Base-by-base conservation (phyloP, 169 alveolate species). In the Eimeria necatrix region DNA sequence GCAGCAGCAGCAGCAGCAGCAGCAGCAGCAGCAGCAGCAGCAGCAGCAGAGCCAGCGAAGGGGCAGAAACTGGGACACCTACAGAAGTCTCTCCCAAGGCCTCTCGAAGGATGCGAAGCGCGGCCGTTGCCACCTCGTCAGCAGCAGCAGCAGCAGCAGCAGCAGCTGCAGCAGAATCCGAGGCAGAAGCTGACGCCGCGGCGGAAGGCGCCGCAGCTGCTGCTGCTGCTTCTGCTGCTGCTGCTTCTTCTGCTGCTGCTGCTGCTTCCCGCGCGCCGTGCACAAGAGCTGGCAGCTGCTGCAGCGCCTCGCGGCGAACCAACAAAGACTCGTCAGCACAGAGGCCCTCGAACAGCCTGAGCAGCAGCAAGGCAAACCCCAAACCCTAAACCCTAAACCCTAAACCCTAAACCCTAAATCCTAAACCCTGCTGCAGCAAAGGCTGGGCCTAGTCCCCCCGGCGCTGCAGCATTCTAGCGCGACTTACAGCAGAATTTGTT, bases 231-330 rank as follows among this genome's bases (percentile, higher is more conserved):
- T 32, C 85, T 32, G 56, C 85, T 46, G 85, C 24, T 74, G 85
- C 56, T 26, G 85, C 85, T 32, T 4, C 56, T 46, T 49, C 85
- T 49, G 70, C 41, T 6, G 68, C 68, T 18, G 52, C 22, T 46
- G 48, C 68, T n/a, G 88, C 88, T 51, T 4, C 88, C 26, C 71
- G 3, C 18, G 88, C 61, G 2, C 88, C 88, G 18, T 78, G 20
- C 18, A 78, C 88, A 2, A 78, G 70, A 0, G 88, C 88, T 3
- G 88, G 88, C 68, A 78, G 88, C 70, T 78, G 88, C 88, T 78
- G 88, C 61, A 78, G 61, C 48, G 88, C 88, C 70, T 78, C 88
- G 22, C 88, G 46, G 4, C 88, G 53, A 2, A 78, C 88, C 18
- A 78, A 46, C 51, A 78, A 53, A 4, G 70, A 78, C 18, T 78